A percentile compares a stretch with the other conserved stretches of the same genome.
Evolutionary conservation across 2,329 filamentous ascomycete species (phyloP).

Genomic region (Ophiostoma novo-ulmi): DNA sequence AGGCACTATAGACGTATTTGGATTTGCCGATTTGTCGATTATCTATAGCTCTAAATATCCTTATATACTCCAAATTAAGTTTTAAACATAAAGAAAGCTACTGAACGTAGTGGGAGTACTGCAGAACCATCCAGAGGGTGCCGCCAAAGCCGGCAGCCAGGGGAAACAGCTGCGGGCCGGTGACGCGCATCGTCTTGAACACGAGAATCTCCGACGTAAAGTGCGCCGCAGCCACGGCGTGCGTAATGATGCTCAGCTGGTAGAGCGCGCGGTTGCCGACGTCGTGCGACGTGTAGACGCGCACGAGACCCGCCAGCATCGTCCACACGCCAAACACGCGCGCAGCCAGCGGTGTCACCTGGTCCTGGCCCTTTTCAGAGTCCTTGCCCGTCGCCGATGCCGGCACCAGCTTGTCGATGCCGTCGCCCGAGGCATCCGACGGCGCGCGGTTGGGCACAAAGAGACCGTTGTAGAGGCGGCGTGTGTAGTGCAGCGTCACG

Average conservation of each 20-base stretch:
- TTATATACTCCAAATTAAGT: neutral
- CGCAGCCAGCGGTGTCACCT: slow-evolving; percentile 68
- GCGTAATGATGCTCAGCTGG: slow-evolving; percentile 76
- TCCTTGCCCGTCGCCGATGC: slow-evolving; percentile 42
- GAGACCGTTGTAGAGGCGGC: slow-evolving; percentile 74
- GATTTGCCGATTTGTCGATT: neutral
- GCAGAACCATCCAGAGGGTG: slow-evolving; percentile 58
- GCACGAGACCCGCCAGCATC: slow-evolving; percentile 67
- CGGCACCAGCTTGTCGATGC: slow-evolving; percentile 48
- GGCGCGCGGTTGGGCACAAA: slow-evolving; percentile 48
- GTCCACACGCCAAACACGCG: slow-evolving; percentile 88
- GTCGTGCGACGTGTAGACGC: slow-evolving; percentile 80
- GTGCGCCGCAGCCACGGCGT: slow-evolving; percentile 69
- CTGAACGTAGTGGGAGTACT: slow-evolving; percentile 64
- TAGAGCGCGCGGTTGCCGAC: slow-evolving; percentile 68
- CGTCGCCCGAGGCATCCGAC: slow-evolving; percentile 47
- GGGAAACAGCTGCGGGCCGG: slow-evolving; percentile 51
- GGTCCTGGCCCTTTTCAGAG: slow-evolving; percentile 46
- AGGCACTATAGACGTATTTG: slow-evolving; percentile 40
- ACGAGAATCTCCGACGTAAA: slow-evolving; percentile 76
- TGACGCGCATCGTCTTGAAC: slow-evolving; percentile 68
- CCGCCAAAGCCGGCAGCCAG: slow-evolving; percentile 43
- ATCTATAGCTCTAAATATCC: neutral
- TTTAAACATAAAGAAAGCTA: neutral
- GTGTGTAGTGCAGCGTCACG: slow-evolving; percentile 70